Conservation (phyloP, 371 early-diverging fungal genomes). For the Mucor lusitanicus region DNA sequence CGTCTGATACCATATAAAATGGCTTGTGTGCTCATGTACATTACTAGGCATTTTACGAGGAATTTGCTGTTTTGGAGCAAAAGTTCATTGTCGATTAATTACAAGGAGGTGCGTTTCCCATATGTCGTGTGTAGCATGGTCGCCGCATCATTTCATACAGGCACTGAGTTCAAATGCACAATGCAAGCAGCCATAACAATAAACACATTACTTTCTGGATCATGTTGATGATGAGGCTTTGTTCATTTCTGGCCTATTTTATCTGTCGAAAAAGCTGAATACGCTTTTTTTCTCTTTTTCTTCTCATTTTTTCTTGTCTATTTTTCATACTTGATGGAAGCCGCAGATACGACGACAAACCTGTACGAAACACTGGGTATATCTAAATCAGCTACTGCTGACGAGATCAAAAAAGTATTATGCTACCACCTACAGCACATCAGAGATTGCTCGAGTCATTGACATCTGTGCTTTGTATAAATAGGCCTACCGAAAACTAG, state of each 20-base stretch:
- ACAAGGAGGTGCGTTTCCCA: background rate
- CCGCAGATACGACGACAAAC: constrained; percentile 22
- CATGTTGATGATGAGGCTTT: background rate
- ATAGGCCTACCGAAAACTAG: constrained; percentile 59
- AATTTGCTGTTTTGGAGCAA: constrained; percentile 58
- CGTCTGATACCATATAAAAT: background rate
- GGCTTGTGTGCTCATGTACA: background rate
- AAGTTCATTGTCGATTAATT: constrained; percentile 58
- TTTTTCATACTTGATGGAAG: constrained; percentile 1
- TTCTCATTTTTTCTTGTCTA: background rate
- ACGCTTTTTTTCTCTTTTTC: background rate
- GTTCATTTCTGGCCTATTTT: background rate
- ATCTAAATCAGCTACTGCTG: constrained; percentile 56
- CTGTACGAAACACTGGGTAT: constrained; percentile 66
- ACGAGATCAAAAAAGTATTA: constrained; percentile 71
- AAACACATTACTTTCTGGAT: background rate
- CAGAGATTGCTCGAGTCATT: background rate
- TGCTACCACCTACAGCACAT: too few relatives aligned
- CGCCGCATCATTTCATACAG: background rate
- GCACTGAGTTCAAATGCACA: background rate
- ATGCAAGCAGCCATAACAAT: background rate
- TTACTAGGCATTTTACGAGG: constrained; percentile 60
- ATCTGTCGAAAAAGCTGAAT: background rate
- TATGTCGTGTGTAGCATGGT: background rate
- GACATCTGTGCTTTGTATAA: too few relatives aligned